phyloP scores from a whole-genome alignment of 2,329 filamentous ascomycete species.

The Talaromyces sp. region DNA sequence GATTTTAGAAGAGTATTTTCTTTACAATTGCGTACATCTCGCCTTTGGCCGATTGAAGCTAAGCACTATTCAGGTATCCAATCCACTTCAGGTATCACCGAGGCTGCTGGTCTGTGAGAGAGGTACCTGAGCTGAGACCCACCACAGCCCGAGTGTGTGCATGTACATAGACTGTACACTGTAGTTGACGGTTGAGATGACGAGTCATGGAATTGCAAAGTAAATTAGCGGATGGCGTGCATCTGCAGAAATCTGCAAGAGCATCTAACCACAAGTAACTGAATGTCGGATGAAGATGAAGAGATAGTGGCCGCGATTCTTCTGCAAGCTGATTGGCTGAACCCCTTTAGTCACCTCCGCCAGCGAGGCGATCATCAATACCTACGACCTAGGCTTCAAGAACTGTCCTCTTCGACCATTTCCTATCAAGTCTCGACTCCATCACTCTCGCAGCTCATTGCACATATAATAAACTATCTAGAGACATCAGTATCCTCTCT shows the following conservation, averaged over 20 bases:
- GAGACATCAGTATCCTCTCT: too few species aligned
- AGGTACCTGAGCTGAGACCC: not conserved
- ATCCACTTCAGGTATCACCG: constrained; percentile 1
- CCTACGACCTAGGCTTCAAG: not conserved
- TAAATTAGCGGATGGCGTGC: not conserved
- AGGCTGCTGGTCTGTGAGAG: not conserved
- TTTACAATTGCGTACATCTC: not conserved
- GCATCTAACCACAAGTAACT: too few species aligned
- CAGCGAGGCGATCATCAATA: not conserved
- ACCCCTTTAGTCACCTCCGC: not conserved
- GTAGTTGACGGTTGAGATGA: not conserved
- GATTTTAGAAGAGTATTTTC: too few species aligned
- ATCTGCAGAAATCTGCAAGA: not conserved
- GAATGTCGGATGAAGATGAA: too few species aligned
- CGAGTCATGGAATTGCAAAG: not conserved
- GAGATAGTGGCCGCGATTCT: not conserved
- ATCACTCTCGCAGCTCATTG: not conserved
- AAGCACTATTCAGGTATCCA: not conserved
- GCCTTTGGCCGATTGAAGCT: not conserved
- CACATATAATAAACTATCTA: not conserved
- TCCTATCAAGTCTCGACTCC: not conserved
- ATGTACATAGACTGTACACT: not conserved
- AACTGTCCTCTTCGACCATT: not conserved
- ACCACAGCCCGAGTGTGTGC: not conserved
- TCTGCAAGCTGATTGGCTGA: not conserved